phyloP scores from a whole-genome alignment of 2,329 filamentous ascomycete species.

The Myrmaecium sp. region DNA sequence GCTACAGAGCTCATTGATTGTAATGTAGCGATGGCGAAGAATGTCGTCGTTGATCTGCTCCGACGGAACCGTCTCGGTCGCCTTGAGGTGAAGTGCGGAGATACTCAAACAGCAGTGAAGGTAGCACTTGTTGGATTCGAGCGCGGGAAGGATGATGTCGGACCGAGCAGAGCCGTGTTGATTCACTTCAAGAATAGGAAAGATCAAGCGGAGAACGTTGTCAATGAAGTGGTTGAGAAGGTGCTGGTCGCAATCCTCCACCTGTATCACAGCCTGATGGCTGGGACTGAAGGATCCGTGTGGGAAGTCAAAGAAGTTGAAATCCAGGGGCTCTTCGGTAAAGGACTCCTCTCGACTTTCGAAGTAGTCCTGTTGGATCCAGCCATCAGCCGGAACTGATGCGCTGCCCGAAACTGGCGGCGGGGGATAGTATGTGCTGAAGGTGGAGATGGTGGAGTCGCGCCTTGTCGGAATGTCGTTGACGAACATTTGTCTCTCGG shows the following conservation, averaged over 20 bases:
- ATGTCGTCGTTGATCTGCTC: slow-evolving; percentile 80
- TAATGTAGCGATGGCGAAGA: slow-evolving; percentile 77
- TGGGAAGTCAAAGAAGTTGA: slow-evolving; percentile 70
- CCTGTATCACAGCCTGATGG: slow-evolving; percentile 52
- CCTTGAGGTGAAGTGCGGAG: slow-evolving; percentile 81
- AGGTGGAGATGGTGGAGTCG: slow-evolving; percentile 81
- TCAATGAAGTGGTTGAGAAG: slow-evolving; percentile 83
- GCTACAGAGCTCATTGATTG: slow-evolving; percentile 71
- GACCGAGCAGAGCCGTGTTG: slow-evolving; percentile 68
- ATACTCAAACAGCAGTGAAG: slow-evolving; percentile 92
- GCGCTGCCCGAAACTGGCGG: slow-evolving; percentile 54
- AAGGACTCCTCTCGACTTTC: slow-evolving; percentile 53
- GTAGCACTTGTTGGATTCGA: slow-evolving; percentile 85
- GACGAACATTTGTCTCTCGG: slow-evolving; percentile 83
- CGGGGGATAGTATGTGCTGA: slow-evolving; percentile 75
- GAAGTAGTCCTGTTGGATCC: slow-evolving; percentile 56
- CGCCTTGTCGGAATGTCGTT: slow-evolving; percentile 73
- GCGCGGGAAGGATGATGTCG: slow-evolving; percentile 69
- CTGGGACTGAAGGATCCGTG: slow-evolving; percentile 47
- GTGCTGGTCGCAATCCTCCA: slow-evolving; percentile 75
- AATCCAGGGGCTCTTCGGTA: slow-evolving; percentile 38
- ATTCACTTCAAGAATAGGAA: slow-evolving; percentile 81
- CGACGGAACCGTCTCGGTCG: slow-evolving; percentile 45
- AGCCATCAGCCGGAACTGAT: slow-evolving; percentile 46
- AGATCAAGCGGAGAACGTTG: slow-evolving; percentile 73